phyloP scores from a whole-genome alignment of 257 asterid species.

The Petunia secreta region DNA sequence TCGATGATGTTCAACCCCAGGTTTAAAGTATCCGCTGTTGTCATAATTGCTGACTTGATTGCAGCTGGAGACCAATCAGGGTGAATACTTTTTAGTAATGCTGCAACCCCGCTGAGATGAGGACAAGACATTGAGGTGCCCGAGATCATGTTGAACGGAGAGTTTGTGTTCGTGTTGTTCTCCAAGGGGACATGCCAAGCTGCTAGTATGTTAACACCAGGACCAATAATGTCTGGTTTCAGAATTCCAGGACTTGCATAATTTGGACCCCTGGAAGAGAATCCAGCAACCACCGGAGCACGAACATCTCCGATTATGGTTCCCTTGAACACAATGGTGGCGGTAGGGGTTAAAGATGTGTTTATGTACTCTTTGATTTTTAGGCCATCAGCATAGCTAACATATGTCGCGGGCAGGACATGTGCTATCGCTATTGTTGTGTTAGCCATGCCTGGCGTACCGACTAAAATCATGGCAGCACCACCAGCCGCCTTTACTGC shows the following conservation, averaged over 20 bases:
- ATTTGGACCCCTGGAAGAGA: conserved; percentile 49
- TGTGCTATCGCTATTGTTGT: conserved; percentile 27
- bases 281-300: conserved; percentile 38
- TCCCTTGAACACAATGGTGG: conserved; percentile 38
- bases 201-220: conserved; percentile 42
- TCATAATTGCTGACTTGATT: conserved; percentile 47
- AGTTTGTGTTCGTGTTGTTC: conserved; percentile 4
- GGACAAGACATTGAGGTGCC: conserved; percentile 54
- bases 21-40: conserved; percentile 30
- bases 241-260: conserved; percentile 35
- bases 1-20: conserved; percentile 13
- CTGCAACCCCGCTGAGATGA: conserved; percentile 45
- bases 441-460: background rate
- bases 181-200: conserved; percentile 36
- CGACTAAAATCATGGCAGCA: conserved; percentile 46
- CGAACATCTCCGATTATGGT: conserved; percentile 31
- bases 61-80: conserved; percentile 49
- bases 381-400: conserved; percentile 33
- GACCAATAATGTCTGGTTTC: conserved; percentile 46
- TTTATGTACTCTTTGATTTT: conserved; percentile 39
- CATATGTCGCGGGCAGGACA: conserved; percentile 35
- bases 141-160: conserved; percentile 30
- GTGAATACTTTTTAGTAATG: conserved; percentile 38
- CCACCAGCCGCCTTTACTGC: conserved; percentile 45
- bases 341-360: conserved; percentile 23